These are phyloP conservation scores for Potentilla sterilis DNA, from an alignment of 306 rosid genomes.

Conservation along the genomic window DNA sequence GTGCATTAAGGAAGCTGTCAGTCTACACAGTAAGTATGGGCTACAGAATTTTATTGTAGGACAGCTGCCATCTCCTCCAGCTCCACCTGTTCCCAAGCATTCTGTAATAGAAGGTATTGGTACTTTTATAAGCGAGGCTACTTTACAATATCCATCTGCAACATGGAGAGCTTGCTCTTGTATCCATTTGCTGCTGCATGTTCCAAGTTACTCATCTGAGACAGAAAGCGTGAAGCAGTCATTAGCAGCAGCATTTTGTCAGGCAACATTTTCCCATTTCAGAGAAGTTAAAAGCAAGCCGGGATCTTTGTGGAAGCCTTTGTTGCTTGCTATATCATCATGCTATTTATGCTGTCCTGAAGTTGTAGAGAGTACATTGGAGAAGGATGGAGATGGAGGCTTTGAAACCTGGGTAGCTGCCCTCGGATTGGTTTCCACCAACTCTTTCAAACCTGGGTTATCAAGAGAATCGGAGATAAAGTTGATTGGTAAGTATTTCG, in stretches of 20 bases:
- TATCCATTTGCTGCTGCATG: slow-evolving; percentile 65
- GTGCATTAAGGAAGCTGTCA: slow-evolving; percentile 68
- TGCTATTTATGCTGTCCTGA: slow-evolving; percentile 86
- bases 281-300: slow-evolving; percentile 49
- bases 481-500: slow-evolving; percentile 55
- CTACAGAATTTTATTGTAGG: slow-evolving; percentile 57
- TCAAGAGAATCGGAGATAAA: slow-evolving; percentile 64
- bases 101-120: slow-evolving; percentile 74
- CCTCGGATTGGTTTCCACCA: slow-evolving; percentile 46
- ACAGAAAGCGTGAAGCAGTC: slow-evolving; percentile 63
- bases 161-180: slow-evolving; percentile 82
- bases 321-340: slow-evolving; percentile 72
- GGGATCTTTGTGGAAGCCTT: slow-evolving; percentile 71
- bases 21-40: slow-evolving; percentile 44
- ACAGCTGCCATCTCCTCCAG: slow-evolving; percentile 67
- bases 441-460: slow-evolving; percentile 57
- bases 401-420: slow-evolving; percentile 66
- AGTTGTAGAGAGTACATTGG: slow-evolving; percentile 59
- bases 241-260: slow-evolving; percentile 54
- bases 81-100: slow-evolving; percentile 72
- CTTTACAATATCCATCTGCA: slow-evolving; percentile 77
- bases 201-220: slow-evolving; percentile 60
- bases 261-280: slow-evolving; percentile 57
- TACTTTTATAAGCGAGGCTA: slow-evolving; percentile 60
- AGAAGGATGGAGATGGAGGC: slow-evolving; percentile 59